Base-by-base conservation (phyloP, 331 rosid genomes). In the Dryas integrifolia region DNA sequence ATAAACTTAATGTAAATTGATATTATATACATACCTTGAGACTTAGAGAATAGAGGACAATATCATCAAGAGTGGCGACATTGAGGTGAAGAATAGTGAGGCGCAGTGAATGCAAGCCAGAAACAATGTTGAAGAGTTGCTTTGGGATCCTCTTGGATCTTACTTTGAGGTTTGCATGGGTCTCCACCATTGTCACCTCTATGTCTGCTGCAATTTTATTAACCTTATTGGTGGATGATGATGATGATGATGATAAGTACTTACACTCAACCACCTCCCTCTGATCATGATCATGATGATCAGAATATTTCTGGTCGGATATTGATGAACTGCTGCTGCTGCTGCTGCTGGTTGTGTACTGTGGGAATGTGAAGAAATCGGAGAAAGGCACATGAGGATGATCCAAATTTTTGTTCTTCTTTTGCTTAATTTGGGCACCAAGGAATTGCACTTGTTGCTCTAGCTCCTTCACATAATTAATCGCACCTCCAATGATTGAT, bases 111-210 rank as follows among this genome's bases (percentile, higher is more conserved):
- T 92, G 90, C 87, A 95, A 78, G 55, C 87, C 87, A 58, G 96
- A 79, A 13, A 92, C 96, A 40, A 95, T 75, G 67, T 87, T 92
- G 79, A 92, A 55, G 26, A 88, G 88, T 69, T 88, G 99, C 74
- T 85, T 92, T n/a, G 98, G 89, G 41, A 86, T 39, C 77, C 73
- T 88, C 78, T 78, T 89, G 5, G 98, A 77, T 61, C 97, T 87
- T 72, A 95, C 90, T 68, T 92, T 95, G 52, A 95, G 67, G 77
- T 83, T 95, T 70, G 97, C 99, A 78, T 95, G 99, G 83, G 84
- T 89, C 69, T 92, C 98, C 62, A 92, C 98, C 96, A 95, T 87
- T 60, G 92, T 87, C 55, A 95, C 98, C 81, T 95, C 98, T 64
- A 95, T 81, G 49, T 95, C 98, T 46, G 90, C 99, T 43, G 90